Evolutionary conservation across 2,329 filamentous ascomycete genomes (phyloP), one percentile per base, ranked within the genome.

Genomic region (Trichoderma atroviride): DNA sequence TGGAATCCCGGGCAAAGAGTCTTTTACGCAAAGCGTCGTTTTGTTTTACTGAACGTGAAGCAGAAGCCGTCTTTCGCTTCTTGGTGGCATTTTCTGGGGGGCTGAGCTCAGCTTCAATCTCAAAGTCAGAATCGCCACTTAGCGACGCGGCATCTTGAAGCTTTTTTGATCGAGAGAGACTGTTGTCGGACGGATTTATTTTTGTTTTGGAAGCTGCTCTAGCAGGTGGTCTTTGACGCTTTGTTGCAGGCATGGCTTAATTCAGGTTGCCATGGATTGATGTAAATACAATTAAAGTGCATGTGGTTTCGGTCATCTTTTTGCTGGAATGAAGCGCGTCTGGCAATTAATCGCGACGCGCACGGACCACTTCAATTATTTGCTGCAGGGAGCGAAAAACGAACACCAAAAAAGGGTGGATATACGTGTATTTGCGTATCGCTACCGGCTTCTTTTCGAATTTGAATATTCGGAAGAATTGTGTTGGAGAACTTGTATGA

Each of bases 1-100:
- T 65, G n/a, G 43, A 50, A 13, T 66, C 65, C 11, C 63, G 29
- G 5, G 19, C 62, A 55, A 73, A 71, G 22, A 74, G 62, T 3
- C 63, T 67, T 33, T 52, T 53, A 19, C 57, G 66, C 40, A 62
- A 37, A 5, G 22, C 13, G 9, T 55, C 35, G 2, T 70, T 56
- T 0, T 56, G 56, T 50, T 66, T 70, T 11, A 47, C 57, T 47
- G 68, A 56, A 13, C 69, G 69, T 13, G 59, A 59, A 19, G 64
- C 9, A 14, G 64, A 3, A 22, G 58, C 52, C 35, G 50, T 24
- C 35, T 70, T 70, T 43, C 52, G 52, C 35, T 31, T 63, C 57
- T 68, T 70, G 9, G 27, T 27, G 19, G 29, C n/a, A 5, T 47
- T 29, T 9, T 57, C 22, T 9, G 43, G 43, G 3, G 31, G 29